Evolutionary conservation across 2,329 filamentous ascomycete genomes (phyloP), one percentile per base, ranked within the genome.

Genomic region (Apiospora hydei): DNA sequence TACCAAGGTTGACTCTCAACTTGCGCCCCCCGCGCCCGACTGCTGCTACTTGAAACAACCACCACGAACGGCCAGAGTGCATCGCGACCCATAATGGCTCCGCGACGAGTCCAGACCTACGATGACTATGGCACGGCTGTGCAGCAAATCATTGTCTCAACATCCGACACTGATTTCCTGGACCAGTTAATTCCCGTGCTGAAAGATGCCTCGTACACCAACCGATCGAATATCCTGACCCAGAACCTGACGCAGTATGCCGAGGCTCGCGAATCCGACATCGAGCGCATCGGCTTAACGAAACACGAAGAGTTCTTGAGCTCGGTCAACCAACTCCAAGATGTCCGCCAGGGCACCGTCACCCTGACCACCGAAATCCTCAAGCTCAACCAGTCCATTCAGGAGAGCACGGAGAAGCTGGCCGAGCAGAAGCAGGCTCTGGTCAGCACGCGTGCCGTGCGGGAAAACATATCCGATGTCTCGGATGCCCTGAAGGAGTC

Each of bases 281-380:
- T 99, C 75, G 96, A 99, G 84, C 90, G 90, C 30, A 97, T 98
- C 77, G 98, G 96, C 77, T 91, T 98, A 78, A 96, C 94, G 14
- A 98, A 98, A 78, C 96, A 99, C 79, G 96, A 98, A 80, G 96
- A 98, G 79, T 99, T 99, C 79, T 92, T 98, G 46, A 91, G 90
- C 75, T 98, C 96, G 0, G 95, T 99, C 76, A 97, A 96, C 78
- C 94, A 97, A 80, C 89, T 99, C n/a, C 93, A 98, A 77, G 90
- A 91, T 72, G 95, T 98, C 69, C 92, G 96, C 70, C 94, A 98
- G 82, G 95, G 94, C 53, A 98, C 96, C 0, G 94, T 98, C 53
- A 88, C 90, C 66, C 85, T 99, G 78, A 98, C 96, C 1, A 90
- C 92, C 51, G 96, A 99, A 81, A 98, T 99, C 72, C 85, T 99